These are phyloP conservation scores for Solanum peruvianum DNA, from an alignment of 257 asterid genomes.

Conservation along the genomic window DNA sequence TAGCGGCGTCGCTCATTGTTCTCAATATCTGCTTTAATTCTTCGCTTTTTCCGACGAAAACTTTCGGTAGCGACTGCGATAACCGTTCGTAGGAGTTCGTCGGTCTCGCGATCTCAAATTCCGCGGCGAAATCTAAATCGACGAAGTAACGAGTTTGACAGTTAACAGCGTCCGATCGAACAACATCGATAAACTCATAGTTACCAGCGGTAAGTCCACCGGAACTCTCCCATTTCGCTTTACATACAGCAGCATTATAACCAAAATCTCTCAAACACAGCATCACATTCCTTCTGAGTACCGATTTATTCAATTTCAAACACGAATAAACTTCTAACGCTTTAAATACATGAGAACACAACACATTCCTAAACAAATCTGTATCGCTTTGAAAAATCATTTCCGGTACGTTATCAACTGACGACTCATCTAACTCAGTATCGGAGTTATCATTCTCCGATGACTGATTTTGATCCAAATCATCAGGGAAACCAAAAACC, in stretches of 20 bases:
- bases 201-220: slow-evolving; percentile 65
- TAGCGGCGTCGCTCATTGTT: slow-evolving; percentile 47
- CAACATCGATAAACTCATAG: slow-evolving; percentile 68
- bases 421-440: slow-evolving; percentile 16
- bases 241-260: slow-evolving; percentile 71
- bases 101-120: slow-evolving; percentile 76
- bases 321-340: slow-evolving; percentile 30
- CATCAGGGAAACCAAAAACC: slow-evolving; percentile 24
- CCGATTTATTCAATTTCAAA: slow-evolving; percentile 8
- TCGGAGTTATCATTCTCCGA: slow-evolving; percentile 17
- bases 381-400: slow-evolving; percentile 5
- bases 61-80: slow-evolving; percentile 22
- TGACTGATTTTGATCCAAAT: neutral
- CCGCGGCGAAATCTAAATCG: slow-evolving; percentile 56
- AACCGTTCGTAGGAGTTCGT: slow-evolving; percentile 31
- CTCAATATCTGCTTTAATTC: slow-evolving; percentile 48
- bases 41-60: slow-evolving; percentile 47
- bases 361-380: slow-evolving; percentile 38
- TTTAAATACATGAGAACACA: slow-evolving; percentile 18
- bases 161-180: slow-evolving; percentile 12
- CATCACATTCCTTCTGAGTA: slow-evolving; percentile 47
- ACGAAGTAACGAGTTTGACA: slow-evolving; percentile 29
- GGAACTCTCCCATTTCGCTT: slow-evolving; percentile 60
- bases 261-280: slow-evolving; percentile 48
- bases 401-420: slow-evolving; percentile 13